Base-by-base conservation (phyloP, 306 rosid genomes). In the Lathyrus aphaca region DNA sequence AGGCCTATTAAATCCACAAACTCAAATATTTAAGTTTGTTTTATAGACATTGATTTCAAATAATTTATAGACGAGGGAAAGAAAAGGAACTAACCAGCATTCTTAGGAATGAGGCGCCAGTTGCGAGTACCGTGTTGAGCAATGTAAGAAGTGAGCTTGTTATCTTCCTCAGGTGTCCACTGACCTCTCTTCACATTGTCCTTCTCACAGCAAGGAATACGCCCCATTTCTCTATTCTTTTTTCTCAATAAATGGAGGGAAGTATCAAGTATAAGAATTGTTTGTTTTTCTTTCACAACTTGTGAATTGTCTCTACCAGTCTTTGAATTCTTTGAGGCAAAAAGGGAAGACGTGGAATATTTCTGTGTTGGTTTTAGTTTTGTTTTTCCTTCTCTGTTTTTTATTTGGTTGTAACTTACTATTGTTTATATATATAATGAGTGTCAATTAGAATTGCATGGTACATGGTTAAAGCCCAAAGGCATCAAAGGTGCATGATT, bases 141-240 rank as follows among this genome's bases (percentile, higher is more conserved):
- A 75, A 76, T 80, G 77, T 91, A 86, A 71, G 93, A 88, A 15
- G 91, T 86, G 66, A 91, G 97, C 83, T 85, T 91, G 83, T 88
- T 88, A 23, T 89, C 97, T 80, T 91, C 97, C 79, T 91, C 97
- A 14, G 96, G 97, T n/a, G 97, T 91, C 96, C 96, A 89, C 74
- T 87, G 97, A 58, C 97, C 96, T 64, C 87, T 83, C 63, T 88
- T 86, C 59, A 88, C 96, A 39, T 79, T 91, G 71, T 88, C 95
- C 81, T 87, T 87, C 83, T 91, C 88, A 21, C 96, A 92, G 73
- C 96, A 92, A 21, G 96, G 98, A 82, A 92, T 83, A 57, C 96
- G 85, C 6, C 98, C 98, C 98, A 92, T 92, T 45, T 86, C 54
- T 55, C 25, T 55, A 14, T 29, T 78, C 19, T 30, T 56, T 73